Evolutionary conservation across 176 grass and related monocot species (phyloP), one percentile per base, ranked within the genome.

Genomic region (Calamus simplicifolius): DNA sequence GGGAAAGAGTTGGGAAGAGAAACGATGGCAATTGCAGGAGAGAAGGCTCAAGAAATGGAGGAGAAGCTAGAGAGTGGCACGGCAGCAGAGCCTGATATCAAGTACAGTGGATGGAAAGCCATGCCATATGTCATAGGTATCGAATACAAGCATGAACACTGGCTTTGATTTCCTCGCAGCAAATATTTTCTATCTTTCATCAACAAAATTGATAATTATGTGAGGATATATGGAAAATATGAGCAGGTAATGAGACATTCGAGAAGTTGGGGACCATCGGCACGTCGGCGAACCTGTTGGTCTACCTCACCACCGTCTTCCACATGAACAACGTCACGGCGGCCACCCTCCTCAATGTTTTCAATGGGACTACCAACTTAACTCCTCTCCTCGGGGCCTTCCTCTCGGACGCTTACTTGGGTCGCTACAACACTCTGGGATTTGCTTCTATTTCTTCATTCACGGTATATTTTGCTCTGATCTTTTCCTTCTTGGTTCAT

Each of bases 251-350:
- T 29, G 80, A 94, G 80, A 82, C 77, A 29, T 94, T 94, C 54
- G 77, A 88, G 80, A 94, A 88, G 68, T 59, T 88, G 4, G 84
- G 89, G 16, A 84, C 80, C 55, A 69, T 94, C 16, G 77, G 89
- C 56, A 81, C 77, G 26, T 67, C 67, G 23, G 68, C 67, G 29
- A 94, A 93, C 73, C 78, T 94, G 25, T 71, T 88, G 74, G 81
- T 94, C 52, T 94, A 85, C 69, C 74, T 94, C 23, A 88, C 89
- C 55, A 62, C 74, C 64, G 77, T 84, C 70, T 87, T 93, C 78
- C 84, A 84, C 83, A 57, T 84, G 70, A 56, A 48, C 54, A 84
- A 61, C 63, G 38, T 87, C 57, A 25, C 80, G 6, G 73, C 80
- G 14, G 84, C 74, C 56, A 75, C 82, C 48, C 52, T 63, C 5